phyloP scores from a whole-genome alignment of 352 stramenopile species.

The Elongisporangium prolatum region DNA sequence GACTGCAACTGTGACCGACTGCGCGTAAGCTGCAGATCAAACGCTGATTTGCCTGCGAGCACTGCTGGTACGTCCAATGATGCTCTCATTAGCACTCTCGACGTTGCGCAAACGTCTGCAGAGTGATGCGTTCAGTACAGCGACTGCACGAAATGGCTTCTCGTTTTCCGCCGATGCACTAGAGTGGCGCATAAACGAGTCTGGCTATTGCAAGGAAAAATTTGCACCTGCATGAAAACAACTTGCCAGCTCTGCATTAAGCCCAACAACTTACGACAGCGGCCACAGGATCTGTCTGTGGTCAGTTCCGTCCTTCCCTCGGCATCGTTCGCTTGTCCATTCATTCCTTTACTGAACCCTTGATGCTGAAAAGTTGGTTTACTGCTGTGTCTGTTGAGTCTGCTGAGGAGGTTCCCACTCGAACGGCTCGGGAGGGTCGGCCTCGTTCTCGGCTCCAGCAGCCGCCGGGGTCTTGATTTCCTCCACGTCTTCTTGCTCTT shows the following conservation, averaged over 20 bases:
- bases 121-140: neutral
- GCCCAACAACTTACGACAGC: neutral
- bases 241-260: neutral
- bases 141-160: neutral
- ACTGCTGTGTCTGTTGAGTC: slow-evolving; percentile 12
- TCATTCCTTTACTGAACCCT: neutral
- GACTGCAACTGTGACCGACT: neutral
- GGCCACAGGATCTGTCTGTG: neutral
- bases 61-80: neutral
- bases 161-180: neutral
- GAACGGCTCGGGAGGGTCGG: slow-evolving; percentile 94
- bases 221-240: neutral
- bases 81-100: neutral
- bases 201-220: neutral
- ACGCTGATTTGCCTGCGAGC: neutral
- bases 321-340: neutral
- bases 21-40: neutral
- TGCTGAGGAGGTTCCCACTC: slow-evolving; percentile 91
- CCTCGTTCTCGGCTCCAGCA: slow-evolving; percentile 91
- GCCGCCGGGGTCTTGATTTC: slow-evolving; percentile 89
- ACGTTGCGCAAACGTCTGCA: neutral
- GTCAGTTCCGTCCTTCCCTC: neutral
- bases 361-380: neutral
- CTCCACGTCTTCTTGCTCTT: slow-evolving; percentile 92
- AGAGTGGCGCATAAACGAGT: neutral